Base-by-base conservation (phyloP, 306 rosid genomes). In the Crotalaria pallida region DNA sequence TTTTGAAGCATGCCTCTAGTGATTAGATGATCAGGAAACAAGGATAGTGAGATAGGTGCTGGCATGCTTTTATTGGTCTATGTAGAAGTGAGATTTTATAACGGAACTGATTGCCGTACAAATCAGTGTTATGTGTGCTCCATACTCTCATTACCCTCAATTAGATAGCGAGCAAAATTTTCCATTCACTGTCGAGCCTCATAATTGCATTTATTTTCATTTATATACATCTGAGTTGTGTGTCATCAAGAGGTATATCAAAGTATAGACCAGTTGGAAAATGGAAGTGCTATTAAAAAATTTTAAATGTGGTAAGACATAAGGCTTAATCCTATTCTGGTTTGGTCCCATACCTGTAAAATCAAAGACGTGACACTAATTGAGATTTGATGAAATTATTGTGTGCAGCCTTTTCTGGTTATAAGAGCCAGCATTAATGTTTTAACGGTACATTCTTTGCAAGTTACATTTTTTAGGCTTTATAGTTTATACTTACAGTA, bases 401-500 rank as follows among this genome's bases (percentile, higher is more conserved):
- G 58, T 41, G 9, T 15, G 51, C 33, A 19, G 3, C 36, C 8
- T 17, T 72, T 61, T 53, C 19, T 34, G 65, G 12, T 60, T 81
- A 58, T 53, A 31, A 56, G 64, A 64, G 53, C 48, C 41, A 34
- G 24, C 19, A 15, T 38, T 66, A 1, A 22, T 10, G 11, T 3
- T 7, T 70, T 7, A 7, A 2, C 45, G 36, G n/a, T n/a, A 24
- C 2, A 22, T 6, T 23, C 40, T 52, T 24, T 59, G 40, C 27
- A 11, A 75, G 59, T 38, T 45, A 67, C 27, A 57, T 13, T 67
- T 49, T 12, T 44, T 33, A 34, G 36, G 47, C 18, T n/a, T n/a
- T n/a, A n/a, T n/a, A n/a, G n/a, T 48, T 51, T 56, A 44, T 43
- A 33, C 77, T 82, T 74, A 71, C 52, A 34, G n/a, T 49, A 65